Evolutionary conservation across 2,329 filamentous ascomycete species (phyloP).

Genomic region (Clonostachys chloroleuca): DNA sequence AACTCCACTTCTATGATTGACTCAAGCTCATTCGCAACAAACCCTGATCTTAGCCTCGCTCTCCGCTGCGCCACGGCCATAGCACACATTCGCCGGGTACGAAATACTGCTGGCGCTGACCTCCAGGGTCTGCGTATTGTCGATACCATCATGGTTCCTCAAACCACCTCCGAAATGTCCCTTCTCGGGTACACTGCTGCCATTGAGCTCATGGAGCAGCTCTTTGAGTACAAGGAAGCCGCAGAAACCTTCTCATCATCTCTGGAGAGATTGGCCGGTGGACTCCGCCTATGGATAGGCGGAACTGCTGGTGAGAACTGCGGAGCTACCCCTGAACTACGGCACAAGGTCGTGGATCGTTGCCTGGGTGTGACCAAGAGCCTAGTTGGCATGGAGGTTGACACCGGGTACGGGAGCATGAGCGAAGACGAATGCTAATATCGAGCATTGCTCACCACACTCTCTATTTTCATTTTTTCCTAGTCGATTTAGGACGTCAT

Average conservation of each 20-base stretch:
- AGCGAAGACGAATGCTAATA: constrained; percentile 27
- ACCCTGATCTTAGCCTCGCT: constrained; percentile 50
- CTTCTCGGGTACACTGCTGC: constrained; percentile 57
- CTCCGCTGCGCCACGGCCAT: constrained; percentile 57
- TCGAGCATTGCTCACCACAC: too few species aligned
- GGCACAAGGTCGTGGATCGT: constrained; percentile 47
- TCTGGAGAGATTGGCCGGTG: constrained; percentile 53
- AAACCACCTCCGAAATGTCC: constrained; percentile 36
- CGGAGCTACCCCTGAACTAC: constrained; percentile 45
- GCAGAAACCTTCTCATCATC: constrained; percentile 39
- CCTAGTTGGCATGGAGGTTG: constrained; percentile 54
- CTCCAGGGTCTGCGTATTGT: constrained; percentile 41
- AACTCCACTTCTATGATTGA: constrained; percentile 33
- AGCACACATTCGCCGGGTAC: constrained; percentile 47
- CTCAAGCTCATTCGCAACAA: constrained; percentile 32
- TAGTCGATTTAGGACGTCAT: too few species aligned
- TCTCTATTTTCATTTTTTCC: too few species aligned
- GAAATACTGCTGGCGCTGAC: constrained; percentile 23
- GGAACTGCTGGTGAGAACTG: constrained; percentile 43
- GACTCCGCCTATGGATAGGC: constrained; percentile 57
- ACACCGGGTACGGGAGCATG: constrained; percentile 57
- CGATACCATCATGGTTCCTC: constrained; percentile 39
- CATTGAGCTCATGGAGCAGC: constrained; percentile 51
- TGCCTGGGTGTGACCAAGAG: constrained; percentile 52
- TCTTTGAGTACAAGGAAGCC: constrained; percentile 40